Evolutionary conservation across 1,284 basidiomycete genomes (phyloP).

Genomic region (Ceratobasidium papillatum): DNA sequence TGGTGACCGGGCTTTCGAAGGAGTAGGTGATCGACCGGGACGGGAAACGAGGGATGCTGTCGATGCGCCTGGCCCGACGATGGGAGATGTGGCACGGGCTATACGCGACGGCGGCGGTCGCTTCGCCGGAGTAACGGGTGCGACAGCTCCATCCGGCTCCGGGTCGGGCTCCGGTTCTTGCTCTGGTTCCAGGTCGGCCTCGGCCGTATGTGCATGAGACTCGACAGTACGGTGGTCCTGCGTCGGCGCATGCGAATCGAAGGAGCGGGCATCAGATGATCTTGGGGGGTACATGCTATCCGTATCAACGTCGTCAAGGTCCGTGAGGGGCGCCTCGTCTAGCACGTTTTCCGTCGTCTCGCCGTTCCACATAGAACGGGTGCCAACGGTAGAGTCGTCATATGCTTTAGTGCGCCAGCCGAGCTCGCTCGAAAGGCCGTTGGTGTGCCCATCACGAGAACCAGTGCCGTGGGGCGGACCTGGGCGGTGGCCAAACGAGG

Average conservation of each 20-base stretch:
- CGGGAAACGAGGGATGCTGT: slow-evolving; percentile 27
- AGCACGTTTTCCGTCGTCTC: slow-evolving; percentile 41
- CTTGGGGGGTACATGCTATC: slow-evolving; percentile 27
- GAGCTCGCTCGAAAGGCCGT: slow-evolving; percentile 27
- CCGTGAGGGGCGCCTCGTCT: slow-evolving; percentile 43
- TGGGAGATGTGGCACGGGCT: slow-evolving; percentile 18
- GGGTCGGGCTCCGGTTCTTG: slow-evolving; percentile 1
- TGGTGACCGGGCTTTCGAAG: slow-evolving; percentile 10
- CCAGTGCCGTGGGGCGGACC: neutral
- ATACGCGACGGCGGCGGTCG: slow-evolving; percentile 32
- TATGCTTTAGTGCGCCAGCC: slow-evolving; percentile 32
- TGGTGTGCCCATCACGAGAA: slow-evolving; percentile 20
- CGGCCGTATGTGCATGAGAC: neutral
- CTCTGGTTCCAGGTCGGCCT: slow-evolving; percentile 6
- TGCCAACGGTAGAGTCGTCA: slow-evolving; percentile 37
- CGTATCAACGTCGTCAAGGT: slow-evolving; percentile 44
- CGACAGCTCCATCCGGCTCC: slow-evolving; percentile 21
- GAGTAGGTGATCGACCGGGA: slow-evolving; percentile 22
- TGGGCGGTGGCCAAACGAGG: slow-evolving; percentile 42
- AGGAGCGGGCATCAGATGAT: slow-evolving; percentile 6
- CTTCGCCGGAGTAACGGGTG: slow-evolving; percentile 26
- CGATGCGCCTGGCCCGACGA: slow-evolving; percentile 9
- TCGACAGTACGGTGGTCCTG: slow-evolving; percentile 6
- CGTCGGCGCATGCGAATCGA: neutral
- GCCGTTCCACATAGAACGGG: slow-evolving; percentile 32